Evolutionary conservation across 495 filamentous ascomycete species (phyloP), one percentile per base, ranked within the genome.

Genomic region (Penicillium daleae): DNA sequence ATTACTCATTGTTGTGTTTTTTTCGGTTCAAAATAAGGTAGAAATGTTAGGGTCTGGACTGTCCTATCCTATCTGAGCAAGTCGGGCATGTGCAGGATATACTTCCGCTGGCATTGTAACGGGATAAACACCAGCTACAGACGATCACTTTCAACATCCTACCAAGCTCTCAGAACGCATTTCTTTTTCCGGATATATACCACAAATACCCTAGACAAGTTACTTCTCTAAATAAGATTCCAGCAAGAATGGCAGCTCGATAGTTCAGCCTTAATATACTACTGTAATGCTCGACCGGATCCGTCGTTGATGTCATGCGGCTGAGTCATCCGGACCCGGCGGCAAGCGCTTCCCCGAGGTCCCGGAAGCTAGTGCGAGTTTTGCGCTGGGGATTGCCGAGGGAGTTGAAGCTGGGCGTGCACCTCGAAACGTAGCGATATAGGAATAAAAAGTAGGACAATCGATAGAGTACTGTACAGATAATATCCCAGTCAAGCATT

Each of bases 311-410:
- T 65, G 59, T 71, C 61, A 67, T 44, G 53, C 6, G 24, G 67
- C 53, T 72, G 70, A 70, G 54, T 72, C 70, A 72, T 59, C 67
- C 64, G 63, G 65, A 58, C 59, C 39, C 49, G n/a, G 63, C 70
- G 67, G 69, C 57, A 46, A 67, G 37, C 63, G 61, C 54, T 71
- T 62, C 51, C 66, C 69, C 69, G 69, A 71, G 60, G 63, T 57
- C 62, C 58, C 58, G 64, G 64, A 64, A 29, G 62, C 67, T 72
- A 71, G 65, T 60, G 64, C 59, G 61, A 66, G 60, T 66, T 69
- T 65, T 71, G 42, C 64, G 55, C 40, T 64, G 61, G 62, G 61
- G 59, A 24, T 33, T 62, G 54, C 57, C 48, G 63, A 64, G 63
- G n/a, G 61, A 50, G 29, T 12, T 66, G 48, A 35, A 65, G 63